Conservation (phyloP, 306 rosid genomes). For the Aeschynomene evenia region DNA sequence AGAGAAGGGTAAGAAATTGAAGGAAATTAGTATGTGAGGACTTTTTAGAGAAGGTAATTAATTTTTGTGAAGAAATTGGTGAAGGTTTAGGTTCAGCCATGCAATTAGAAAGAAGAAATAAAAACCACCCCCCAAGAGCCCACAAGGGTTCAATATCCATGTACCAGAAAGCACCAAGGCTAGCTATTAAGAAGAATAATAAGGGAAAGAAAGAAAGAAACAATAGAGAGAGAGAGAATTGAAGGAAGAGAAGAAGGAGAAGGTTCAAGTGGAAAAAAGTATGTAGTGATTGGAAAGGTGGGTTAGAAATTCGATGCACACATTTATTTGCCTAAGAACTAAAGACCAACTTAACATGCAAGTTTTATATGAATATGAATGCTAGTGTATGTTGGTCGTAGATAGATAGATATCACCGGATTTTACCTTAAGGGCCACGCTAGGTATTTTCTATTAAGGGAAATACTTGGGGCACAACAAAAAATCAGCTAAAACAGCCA, state of each 20-base stretch:
- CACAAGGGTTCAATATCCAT: constrained; percentile 84
- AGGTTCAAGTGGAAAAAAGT: constrained; percentile 64
- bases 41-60: constrained; percentile 41
- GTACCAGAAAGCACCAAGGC: constrained; percentile 55
- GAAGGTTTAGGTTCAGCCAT: constrained; percentile 64
- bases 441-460: neutral
- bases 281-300: constrained; percentile 48
- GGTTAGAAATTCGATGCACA: constrained; percentile 55
- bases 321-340: constrained; percentile 43
- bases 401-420: too few species aligned
- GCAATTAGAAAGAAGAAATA: constrained; percentile 65
- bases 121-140: constrained; percentile 81
- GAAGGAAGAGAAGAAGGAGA: constrained; percentile 30
- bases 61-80: constrained; percentile 34
- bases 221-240: neutral
- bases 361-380: constrained; percentile 42
- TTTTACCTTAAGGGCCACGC: constrained; percentile 42
- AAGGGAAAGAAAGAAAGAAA: constrained; percentile 21
- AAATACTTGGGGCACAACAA: too few species aligned
- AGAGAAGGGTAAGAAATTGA: constrained; percentile 41
- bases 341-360: constrained; percentile 31
- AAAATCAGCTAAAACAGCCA: too few species aligned
- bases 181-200: too few species aligned
- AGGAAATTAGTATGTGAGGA: constrained; percentile 30
- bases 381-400: constrained; percentile 25